Conservation (phyloP, 768 basidiomycete genomes). For the Myochromella boudieri region DNA sequence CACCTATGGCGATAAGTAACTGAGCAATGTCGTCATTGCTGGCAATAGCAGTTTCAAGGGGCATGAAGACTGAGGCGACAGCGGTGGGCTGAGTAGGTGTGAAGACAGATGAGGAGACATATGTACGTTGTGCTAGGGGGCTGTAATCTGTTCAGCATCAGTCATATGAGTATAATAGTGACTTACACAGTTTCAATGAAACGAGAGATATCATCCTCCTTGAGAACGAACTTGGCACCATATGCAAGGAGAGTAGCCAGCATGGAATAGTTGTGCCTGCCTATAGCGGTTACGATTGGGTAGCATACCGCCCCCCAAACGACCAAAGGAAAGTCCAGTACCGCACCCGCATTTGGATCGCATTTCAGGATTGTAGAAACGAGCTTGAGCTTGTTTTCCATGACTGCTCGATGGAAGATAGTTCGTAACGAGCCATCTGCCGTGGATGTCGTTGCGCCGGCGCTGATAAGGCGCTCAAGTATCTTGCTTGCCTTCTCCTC, state of each 20-base stretch:
- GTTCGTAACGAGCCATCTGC: slow-evolving; percentile 37
- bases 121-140: slow-evolving; percentile 13
- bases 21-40: slow-evolving; percentile 36
- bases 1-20: slow-evolving; percentile 38
- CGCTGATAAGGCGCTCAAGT: slow-evolving; percentile 38
- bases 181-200: slow-evolving; percentile 34
- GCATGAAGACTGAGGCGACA: slow-evolving; percentile 27
- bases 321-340: slow-evolving; percentile 38
- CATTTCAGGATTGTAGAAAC: slow-evolving; percentile 39
- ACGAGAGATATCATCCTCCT: slow-evolving; percentile 35
- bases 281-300: slow-evolving; percentile 39
- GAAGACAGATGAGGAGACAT: slow-evolving; percentile 21
- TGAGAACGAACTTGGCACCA: slow-evolving; percentile 35
- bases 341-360: slow-evolving; percentile 38
- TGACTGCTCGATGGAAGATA: slow-evolving; percentile 40
- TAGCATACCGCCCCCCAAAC: slow-evolving; percentile 25
- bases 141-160: slow-evolving; percentile 6
- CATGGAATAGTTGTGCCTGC: slow-evolving; percentile 30
- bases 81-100: no score
- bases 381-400: slow-evolving; percentile 33
- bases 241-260: slow-evolving; percentile 38
- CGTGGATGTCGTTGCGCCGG: slow-evolving; percentile 41
- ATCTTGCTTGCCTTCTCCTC: slow-evolving; percentile 39
- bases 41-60: slow-evolving; percentile 37
- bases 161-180: neutral